Evolutionary conservation across 176 grass and related monocot genomes (phyloP), one percentile per base, ranked within the genome.

Genomic region (Dactylis glomerata): DNA sequence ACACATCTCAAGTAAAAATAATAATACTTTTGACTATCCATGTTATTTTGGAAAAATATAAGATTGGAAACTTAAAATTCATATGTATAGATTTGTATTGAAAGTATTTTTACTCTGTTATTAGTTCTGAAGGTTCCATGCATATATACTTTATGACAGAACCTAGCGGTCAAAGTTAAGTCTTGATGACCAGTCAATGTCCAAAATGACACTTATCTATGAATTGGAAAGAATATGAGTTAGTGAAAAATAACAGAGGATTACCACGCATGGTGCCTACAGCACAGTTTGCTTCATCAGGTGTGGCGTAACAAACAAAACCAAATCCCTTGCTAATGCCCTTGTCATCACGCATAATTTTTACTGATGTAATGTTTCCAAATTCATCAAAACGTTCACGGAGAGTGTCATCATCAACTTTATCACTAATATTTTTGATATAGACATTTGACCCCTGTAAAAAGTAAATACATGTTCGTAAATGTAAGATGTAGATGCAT

Each of bases 271-370:
- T 89, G 55, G 17, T 94, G 38, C 45, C 81, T 36, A 98, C 86
- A 9, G 89, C 93, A 61, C 76, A 79, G 27, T 89, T 84, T 58
- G 96, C 96, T 87, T 96, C 96, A 59, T 96, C 96, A 0, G 91
- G 89, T 47, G 73, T 90, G 75, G 55, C 89, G 19, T 79, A 98
- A 68, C 96, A 98, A 38, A 98, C 93, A 41, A 98, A 98, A 0
- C 96, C 96, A 47, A 95, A 98, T 22, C 96, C 91, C 87, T 92
- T 95, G 26, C 96, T 98, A 64, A 92, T 77, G 15, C 93, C 93
- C 83, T 87, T 91, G 6, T 96, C 91, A 76, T 92, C 88, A 44
- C 79, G 86, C 96, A 98, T 98, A 41, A 98, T 87, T 67, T 95
- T 96, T 32, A 82, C 78, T 3, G 96, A 99, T 81, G 88, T 91